Evolutionary conservation across 345 rosid genomes (phyloP).

Genomic region (Gossypium thurberi): DNA sequence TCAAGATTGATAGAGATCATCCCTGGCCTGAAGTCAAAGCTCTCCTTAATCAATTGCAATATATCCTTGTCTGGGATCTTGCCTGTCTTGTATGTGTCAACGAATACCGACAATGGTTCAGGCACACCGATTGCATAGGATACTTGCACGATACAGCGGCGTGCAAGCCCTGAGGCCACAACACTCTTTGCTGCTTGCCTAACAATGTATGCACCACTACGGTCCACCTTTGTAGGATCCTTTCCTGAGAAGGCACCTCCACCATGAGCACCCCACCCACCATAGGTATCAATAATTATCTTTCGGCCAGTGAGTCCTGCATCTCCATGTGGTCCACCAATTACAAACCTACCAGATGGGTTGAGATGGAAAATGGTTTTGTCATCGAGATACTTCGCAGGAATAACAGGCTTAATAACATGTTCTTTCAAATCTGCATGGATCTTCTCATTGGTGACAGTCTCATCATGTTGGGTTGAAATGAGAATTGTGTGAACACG

Average conservation of each 20-base stretch:
- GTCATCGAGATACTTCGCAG: slow-evolving; percentile 61
- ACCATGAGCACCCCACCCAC: slow-evolving; percentile 61
- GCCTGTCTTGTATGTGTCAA: slow-evolving; percentile 56
- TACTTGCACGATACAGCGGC: slow-evolving; percentile 70
- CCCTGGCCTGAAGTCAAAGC: slow-evolving; percentile 70
- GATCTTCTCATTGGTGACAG: slow-evolving; percentile 64
- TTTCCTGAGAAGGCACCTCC: slow-evolving; percentile 62
- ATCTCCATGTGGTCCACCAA: slow-evolving; percentile 82
- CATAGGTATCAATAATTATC: slow-evolving; percentile 65
- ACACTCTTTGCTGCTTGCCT: slow-evolving; percentile 79
- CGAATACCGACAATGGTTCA: slow-evolving; percentile 61
- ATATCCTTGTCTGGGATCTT: slow-evolving; percentile 52
- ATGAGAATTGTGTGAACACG: slow-evolving; percentile 75
- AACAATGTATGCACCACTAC: slow-evolving; percentile 73
- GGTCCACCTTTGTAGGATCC: slow-evolving; percentile 72
- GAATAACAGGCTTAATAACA: slow-evolving; percentile 70
- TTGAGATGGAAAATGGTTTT: slow-evolving; percentile 74
- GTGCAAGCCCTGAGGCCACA: slow-evolving; percentile 68
- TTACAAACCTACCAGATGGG: slow-evolving; percentile 78
- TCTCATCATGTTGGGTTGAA: slow-evolving; percentile 81
- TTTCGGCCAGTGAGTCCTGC: slow-evolving; percentile 83
- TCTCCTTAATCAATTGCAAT: slow-evolving; percentile 48
- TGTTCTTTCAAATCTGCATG: slow-evolving; percentile 62
- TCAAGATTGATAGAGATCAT: slow-evolving; percentile 76
- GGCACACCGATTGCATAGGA: slow-evolving; percentile 74